phyloP scores from a whole-genome alignment of 2,329 filamentous ascomycete genomes.

The Paraphaeosphaeria sporulosa region DNA sequence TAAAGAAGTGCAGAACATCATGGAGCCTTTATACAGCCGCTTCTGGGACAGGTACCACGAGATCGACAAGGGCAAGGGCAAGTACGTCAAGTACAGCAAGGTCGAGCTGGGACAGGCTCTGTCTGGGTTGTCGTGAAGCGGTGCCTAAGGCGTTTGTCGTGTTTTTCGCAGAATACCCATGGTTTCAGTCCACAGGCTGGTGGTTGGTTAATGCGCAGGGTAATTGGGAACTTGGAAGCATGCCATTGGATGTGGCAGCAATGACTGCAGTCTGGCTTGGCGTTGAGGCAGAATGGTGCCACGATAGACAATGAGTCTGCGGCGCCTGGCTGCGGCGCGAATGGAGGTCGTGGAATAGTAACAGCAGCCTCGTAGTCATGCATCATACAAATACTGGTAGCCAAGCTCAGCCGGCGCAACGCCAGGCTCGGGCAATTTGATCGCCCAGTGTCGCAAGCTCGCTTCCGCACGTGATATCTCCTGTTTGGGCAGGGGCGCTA shows the following conservation, averaged over 20 bases:
- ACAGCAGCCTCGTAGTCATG: neutral
- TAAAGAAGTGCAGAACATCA: constrained; percentile 85
- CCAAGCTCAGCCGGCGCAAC: constrained; percentile 7
- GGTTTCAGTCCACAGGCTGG: constrained; percentile 31
- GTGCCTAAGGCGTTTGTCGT: constrained; percentile 28
- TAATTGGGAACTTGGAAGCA: constrained; percentile 15
- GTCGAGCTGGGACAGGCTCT: constrained; percentile 72
- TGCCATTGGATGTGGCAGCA: constrained; percentile 28
- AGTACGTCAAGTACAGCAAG: constrained; percentile 98
- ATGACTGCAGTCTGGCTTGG: constrained; percentile 12
- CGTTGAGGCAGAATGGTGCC: constrained; percentile 22
- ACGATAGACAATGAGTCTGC: constrained; percentile 17
- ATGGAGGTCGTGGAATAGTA: neutral
- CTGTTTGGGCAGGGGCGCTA: constrained; percentile 28
- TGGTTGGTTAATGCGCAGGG: constrained; percentile 21
- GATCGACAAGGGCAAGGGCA: constrained; percentile 96
- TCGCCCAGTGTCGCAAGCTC: constrained; percentile 9
- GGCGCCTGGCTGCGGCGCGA: neutral
- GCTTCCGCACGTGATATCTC: constrained; percentile 40
- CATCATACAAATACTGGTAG: neutral
- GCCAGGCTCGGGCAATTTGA: constrained; percentile 1
- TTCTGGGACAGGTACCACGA: constrained; percentile 99
- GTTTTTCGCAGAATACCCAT: constrained; percentile 44
- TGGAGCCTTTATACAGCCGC: constrained; percentile 91
- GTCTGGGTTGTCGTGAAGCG: constrained; percentile 52